Base-by-base conservation (phyloP, 176 grass and related monocot species). In the Raddia guianensis region DNA sequence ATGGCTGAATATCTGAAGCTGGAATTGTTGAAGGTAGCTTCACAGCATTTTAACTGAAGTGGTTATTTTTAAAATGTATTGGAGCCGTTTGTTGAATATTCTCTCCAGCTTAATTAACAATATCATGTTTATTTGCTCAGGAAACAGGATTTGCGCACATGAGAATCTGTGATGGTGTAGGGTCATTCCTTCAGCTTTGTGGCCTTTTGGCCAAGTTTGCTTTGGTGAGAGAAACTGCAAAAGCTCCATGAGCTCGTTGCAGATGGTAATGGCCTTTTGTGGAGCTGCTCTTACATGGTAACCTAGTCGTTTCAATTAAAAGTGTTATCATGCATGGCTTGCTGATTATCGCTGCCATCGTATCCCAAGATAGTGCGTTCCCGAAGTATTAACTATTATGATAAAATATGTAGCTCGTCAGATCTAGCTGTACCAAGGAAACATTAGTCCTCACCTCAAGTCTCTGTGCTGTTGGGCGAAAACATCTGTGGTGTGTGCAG, bases 81-180 rank as follows among this genome's bases (percentile, higher is more conserved):
- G 20, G 49, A 16, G 2, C 10, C 9, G 44, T 49, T 80, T 58
- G 10, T 46, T 57, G 1, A 13, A 45, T 1, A 19, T 37, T 63
- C 1, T 70, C 46, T 51, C 21, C 12, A 2, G 64, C 19, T 21
- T 14, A 72, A 70, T 64, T 27, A 72, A 46, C 27, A 62, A 7
- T 63, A 58, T 65, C 74, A 8, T 89, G 43, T 52, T 66, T 72
- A 9, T 82, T 33, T 61, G 5, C 8, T 2, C 80, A 99, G 96
- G 93, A 93, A 85, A 93, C 90, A 0, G 90, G 93, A 91, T 99
- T 99, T 91, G 97, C 90, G 0, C 97, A 93, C 84, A 99, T 95
- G 97, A 93, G 90, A 90, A 99, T 93, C 66, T 99, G 93, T 58
- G 97, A 99, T 88, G 96, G 92, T 61, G 96, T 99, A 34, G 92